Conservation (phyloP, 495 filamentous ascomycete genomes). For the Xylaria intraflava region DNA sequence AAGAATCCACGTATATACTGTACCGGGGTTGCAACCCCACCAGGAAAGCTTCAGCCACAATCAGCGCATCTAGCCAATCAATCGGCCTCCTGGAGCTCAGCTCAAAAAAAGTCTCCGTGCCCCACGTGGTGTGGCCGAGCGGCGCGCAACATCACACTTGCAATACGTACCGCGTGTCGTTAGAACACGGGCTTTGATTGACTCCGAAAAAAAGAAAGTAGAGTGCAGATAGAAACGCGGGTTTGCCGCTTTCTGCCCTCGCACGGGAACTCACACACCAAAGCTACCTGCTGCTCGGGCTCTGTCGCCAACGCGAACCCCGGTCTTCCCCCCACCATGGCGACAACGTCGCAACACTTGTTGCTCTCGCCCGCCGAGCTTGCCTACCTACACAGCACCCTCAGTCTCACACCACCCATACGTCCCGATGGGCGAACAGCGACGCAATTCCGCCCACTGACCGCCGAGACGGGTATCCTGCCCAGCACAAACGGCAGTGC, state of each 20-base stretch:
- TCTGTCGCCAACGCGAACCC: neutral
- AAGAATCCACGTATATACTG: too few relatives aligned
- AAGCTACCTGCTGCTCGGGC: neutral
- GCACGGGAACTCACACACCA: too few relatives aligned
- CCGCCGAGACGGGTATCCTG: slow-evolving; percentile 83
- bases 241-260: neutral
- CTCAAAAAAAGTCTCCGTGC: slow-evolving; percentile 19
- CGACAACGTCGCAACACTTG: slow-evolving; percentile 38
- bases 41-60: slow-evolving; percentile 16
- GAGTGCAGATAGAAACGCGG: neutral
- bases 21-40: too few relatives aligned
- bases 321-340: slow-evolving; percentile 11
- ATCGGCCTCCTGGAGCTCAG: neutral
- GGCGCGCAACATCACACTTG: neutral
- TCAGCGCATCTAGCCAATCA: slow-evolving; percentile 5
- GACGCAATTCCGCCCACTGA: slow-evolving; percentile 81
- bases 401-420: slow-evolving; percentile 69
- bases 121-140: neutral
- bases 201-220: neutral
- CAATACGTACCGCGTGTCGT: neutral
- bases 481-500: slow-evolving; percentile 87
- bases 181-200: too few relatives aligned
- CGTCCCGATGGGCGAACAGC: slow-evolving; percentile 80
- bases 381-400: slow-evolving; percentile 87
- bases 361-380: slow-evolving; percentile 92